A percentile compares a stretch with the other conserved stretches of the same genome.
These are phyloP conservation scores for Wickerhamiella hasegawae DNA, from an alignment of 805 yeast species.

Conservation along the genomic window DNA sequence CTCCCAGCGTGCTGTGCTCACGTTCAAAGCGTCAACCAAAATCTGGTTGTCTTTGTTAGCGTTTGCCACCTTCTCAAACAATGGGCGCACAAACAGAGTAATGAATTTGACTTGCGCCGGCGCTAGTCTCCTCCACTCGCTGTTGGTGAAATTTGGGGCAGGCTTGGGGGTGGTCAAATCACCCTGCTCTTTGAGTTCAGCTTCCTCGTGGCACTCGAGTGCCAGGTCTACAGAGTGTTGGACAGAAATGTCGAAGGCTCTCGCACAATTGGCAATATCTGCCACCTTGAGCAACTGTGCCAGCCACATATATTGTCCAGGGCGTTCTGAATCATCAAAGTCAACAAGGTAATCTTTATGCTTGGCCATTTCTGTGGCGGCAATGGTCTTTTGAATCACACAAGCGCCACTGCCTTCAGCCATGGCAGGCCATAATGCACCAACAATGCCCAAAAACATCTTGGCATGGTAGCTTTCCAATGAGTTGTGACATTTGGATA, in stretches of 20 bases:
- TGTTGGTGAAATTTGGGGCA: neutral
- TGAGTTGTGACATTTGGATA: conserved; percentile 45
- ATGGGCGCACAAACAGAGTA: conserved; percentile 59
- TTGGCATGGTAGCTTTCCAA: conserved; percentile 72
- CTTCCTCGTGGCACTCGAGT: conserved; percentile 1
- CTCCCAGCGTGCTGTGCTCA: too few relatives aligned
- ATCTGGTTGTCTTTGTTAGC: neutral
- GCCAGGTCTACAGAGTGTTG: conserved; percentile 1
- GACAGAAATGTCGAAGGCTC: conserved; percentile 33
- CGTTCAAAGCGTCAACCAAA: conserved; percentile 26
- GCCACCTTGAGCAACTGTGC: conserved; percentile 80
- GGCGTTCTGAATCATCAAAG: conserved; percentile 10
- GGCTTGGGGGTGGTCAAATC: neutral
- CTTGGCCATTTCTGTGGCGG: conserved; percentile 86
- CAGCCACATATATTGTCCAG: conserved; percentile 30
- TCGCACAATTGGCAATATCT: conserved; percentile 83
- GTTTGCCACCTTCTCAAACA: conserved; percentile 39
- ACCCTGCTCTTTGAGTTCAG: neutral
- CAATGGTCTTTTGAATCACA: conserved; percentile 28
- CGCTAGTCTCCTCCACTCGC: neutral
- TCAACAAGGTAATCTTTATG: conserved; percentile 55
- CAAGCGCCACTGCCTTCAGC: conserved; percentile 9
- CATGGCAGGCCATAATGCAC: conserved; percentile 34
- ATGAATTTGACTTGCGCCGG: conserved; percentile 62
- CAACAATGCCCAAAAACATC: conserved; percentile 37